phyloP scores from a whole-genome alignment of 2,329 filamentous ascomycete species.

The Tympanopsis confertula region DNA sequence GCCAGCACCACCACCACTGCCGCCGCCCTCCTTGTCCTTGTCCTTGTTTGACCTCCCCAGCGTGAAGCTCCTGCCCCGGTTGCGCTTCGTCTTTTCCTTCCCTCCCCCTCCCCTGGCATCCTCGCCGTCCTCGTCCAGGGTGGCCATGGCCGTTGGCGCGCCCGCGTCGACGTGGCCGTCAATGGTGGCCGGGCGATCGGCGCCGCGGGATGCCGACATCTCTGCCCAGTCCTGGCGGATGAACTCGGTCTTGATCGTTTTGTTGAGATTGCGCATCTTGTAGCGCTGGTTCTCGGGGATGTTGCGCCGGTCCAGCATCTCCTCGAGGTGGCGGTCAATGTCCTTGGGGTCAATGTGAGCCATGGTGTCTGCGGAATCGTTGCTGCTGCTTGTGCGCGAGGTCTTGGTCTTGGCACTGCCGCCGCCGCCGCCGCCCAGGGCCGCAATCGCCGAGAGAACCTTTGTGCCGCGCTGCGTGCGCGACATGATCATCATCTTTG shows the following conservation, averaged over 20 bases:
- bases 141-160: conserved; percentile 18
- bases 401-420: conserved; percentile 25
- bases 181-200: conserved; percentile 10
- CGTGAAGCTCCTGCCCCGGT: conserved; percentile 68
- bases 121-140: conserved; percentile 27
- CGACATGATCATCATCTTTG: neutral
- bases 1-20: no score
- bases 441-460: conserved; percentile 13
- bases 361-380: neutral
- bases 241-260: conserved; percentile 55
- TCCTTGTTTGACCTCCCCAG: conserved; percentile 43
- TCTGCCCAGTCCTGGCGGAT: conserved; percentile 53
- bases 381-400: conserved; percentile 7
- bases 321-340: conserved; percentile 26
- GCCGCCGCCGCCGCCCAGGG: conserved; percentile 24
- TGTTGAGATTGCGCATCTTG: conserved; percentile 53
- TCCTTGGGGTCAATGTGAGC: conserved; percentile 32
- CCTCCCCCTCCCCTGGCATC: conserved; percentile 21
- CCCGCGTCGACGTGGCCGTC: conserved; percentile 15
- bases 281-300: conserved; percentile 55
- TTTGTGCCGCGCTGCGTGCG: neutral
- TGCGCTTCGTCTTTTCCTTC: conserved; percentile 37
- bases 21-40: conserved; percentile 45
- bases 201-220: neutral
- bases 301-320: conserved; percentile 36